A percentile compares a stretch with the other conserved stretches of the same genome.
phyloP scores from a whole-genome alignment of 495 filamentous ascomycete genomes.

The Pyrenopolyporus hunteri region DNA sequence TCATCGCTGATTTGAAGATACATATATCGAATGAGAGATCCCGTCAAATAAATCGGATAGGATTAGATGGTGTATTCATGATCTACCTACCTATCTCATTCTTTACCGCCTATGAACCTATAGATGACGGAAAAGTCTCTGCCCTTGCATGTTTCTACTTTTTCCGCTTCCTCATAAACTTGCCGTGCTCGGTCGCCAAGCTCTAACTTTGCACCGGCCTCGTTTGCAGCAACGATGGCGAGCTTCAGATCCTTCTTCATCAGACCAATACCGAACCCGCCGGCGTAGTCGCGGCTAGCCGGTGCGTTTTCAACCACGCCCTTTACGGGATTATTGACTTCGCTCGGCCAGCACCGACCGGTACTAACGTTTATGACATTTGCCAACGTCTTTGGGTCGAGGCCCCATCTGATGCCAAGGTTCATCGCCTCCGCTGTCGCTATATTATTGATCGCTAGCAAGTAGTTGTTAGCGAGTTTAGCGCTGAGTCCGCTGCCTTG shows the following conservation, averaged over 20 bases:
- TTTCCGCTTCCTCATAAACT: slow-evolving; percentile 69
- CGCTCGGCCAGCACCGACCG: slow-evolving; percentile 88
- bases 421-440: slow-evolving; percentile 94
- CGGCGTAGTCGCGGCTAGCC: slow-evolving; percentile 73
- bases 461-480: slow-evolving; percentile 93
- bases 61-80: slow-evolving; percentile 7
- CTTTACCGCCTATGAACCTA: slow-evolving; percentile 66
- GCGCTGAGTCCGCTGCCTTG: slow-evolving; percentile 82
- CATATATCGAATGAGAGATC: background rate
- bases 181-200: slow-evolving; percentile 67
- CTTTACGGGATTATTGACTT: slow-evolving; percentile 90
- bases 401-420: slow-evolving; percentile 80
- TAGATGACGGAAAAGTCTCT: slow-evolving; percentile 90
- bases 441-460: slow-evolving; percentile 90
- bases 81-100: slow-evolving; percentile 34
- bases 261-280: slow-evolving; percentile 81
- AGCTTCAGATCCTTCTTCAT: slow-evolving; percentile 85
- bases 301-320: slow-evolving; percentile 78
- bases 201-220: slow-evolving; percentile 68
- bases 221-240: slow-evolving; percentile 73
- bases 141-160: slow-evolving; percentile 65
- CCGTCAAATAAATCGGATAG: slow-evolving; percentile 1
- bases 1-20: background rate
- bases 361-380: slow-evolving; percentile 84
- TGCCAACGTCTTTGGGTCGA: slow-evolving; percentile 79